Evolutionary conservation across 257 asterid species (phyloP).

Genomic region (Henckelia pumila): DNA sequence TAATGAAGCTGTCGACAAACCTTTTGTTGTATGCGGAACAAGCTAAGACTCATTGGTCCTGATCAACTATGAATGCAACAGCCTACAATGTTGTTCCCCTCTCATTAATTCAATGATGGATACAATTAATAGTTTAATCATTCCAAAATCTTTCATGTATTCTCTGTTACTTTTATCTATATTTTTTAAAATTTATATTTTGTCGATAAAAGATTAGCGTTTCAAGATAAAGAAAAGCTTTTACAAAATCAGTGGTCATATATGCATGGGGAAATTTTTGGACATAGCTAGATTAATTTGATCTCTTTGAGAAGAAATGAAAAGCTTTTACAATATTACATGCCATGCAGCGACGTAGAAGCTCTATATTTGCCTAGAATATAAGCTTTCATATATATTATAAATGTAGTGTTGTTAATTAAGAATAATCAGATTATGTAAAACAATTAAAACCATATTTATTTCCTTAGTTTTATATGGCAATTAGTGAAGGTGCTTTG

Average conservation of each 20-base stretch:
- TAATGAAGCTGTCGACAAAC: conserved; percentile 9
- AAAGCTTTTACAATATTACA: too few species aligned
- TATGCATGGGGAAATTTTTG: too few species aligned
- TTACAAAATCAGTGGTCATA: not conserved
- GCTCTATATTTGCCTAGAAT: not conserved
- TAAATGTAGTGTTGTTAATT: not conserved
- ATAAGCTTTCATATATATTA: not conserved
- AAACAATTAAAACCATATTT: not conserved
- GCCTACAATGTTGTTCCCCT: conserved; percentile 27
- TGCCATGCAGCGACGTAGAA: not conserved
- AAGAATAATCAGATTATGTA: too few species aligned
- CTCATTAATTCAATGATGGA: conserved; percentile 14
- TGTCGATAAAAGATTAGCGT: not conserved
- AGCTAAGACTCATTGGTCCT: conserved; percentile 13
- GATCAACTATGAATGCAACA: conserved; percentile 24
- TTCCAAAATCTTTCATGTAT: not conserved
- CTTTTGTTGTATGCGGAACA: conserved; percentile 18
- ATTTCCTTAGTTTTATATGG: not conserved
- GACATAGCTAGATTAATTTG: not conserved
- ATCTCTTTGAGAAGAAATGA: not conserved
- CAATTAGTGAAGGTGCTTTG: not conserved
- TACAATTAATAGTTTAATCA: not conserved
- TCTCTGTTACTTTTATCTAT: not conserved
- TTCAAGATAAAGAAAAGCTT: not conserved
- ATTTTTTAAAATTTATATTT: not conserved